A percentile compares a stretch with the other conserved stretches of the same genome.
Conservation (phyloP, 257 asterid species). For the Solanum stenotomum region DNA sequence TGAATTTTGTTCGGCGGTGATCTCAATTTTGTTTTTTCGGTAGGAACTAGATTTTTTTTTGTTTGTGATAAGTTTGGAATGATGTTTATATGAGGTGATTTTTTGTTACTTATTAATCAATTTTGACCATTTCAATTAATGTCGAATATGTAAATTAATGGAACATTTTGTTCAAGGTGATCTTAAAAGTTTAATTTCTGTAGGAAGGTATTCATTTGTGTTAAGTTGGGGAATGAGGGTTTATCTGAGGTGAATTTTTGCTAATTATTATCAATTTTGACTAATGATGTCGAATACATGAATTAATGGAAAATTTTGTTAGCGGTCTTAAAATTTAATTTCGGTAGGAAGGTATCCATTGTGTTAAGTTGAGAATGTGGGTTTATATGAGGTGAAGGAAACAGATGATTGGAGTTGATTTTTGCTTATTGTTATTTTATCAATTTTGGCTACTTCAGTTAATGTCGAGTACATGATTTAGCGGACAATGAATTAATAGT, state of each 20-base stretch:
- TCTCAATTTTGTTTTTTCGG: not conserved
- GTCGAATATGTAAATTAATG: not conserved
- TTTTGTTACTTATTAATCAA: not conserved
- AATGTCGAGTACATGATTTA: not conserved
- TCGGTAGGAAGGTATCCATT: not conserved
- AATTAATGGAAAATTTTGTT: not conserved
- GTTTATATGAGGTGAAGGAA: not conserved
- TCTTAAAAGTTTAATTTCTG: not conserved
- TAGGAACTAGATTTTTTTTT: not conserved
- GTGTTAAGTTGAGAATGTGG: not conserved
- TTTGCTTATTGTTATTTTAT: not conserved
- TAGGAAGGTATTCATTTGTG: not conserved
- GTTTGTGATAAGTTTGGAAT: not conserved
- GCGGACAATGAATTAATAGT: not conserved
- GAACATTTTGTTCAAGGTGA: not conserved
- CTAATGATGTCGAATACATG: not conserved
- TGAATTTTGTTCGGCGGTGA: not conserved
- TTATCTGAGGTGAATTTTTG: not conserved
- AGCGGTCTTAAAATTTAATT: not conserved
- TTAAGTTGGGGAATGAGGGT: not conserved
- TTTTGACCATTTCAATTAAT: not conserved
- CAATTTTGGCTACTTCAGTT: not conserved
- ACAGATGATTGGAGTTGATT: not conserved
- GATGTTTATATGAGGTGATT: not conserved
- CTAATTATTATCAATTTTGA: not conserved